phyloP scores from a whole-genome alignment of 1,284 basidiomycete species.

The Peniophora sp. region DNA sequence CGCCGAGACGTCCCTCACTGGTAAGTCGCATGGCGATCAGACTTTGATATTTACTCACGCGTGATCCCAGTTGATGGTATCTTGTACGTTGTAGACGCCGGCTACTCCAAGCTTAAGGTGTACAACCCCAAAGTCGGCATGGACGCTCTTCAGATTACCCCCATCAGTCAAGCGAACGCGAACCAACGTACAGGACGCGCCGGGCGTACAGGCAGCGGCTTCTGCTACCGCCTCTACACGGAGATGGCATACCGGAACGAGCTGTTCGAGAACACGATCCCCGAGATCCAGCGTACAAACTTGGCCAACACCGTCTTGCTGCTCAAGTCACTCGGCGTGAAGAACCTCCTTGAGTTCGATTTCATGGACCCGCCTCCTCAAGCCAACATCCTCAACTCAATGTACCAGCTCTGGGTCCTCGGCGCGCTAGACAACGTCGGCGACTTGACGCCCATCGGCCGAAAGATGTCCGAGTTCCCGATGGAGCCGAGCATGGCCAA shows the following conservation, averaged over 20 bases:
- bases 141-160: conserved; percentile 98
- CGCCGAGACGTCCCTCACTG: conserved; percentile 94
- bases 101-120: conserved; percentile 96
- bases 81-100: conserved; percentile 92
- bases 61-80: conserved; percentile 82
- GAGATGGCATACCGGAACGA: conserved; percentile 97
- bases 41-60: conserved; percentile 5
- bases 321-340: conserved; percentile 97
- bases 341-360: conserved; percentile 96
- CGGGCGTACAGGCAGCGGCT: conserved; percentile 90
- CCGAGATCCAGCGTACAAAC: conserved; percentile 96
- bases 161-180: conserved; percentile 96
- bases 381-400: conserved; percentile 94
- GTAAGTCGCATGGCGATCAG: conserved; percentile 28
- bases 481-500: conserved; percentile 98
- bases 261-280: conserved; percentile 94
- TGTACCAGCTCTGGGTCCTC: conserved; percentile 99
- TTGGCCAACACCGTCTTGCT: conserved; percentile 89
- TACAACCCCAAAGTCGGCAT: conserved; percentile 99
- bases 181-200: conserved; percentile 95
- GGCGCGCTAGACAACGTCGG: conserved; percentile 96
- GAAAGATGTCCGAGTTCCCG: conserved; percentile 98
- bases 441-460: conserved; percentile 86
- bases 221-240: conserved; percentile 95
- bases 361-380: conserved; percentile 99